Evolutionary conservation across 495 filamentous ascomycete genomes (phyloP).

Genomic region (Terfezia boudieri): DNA sequence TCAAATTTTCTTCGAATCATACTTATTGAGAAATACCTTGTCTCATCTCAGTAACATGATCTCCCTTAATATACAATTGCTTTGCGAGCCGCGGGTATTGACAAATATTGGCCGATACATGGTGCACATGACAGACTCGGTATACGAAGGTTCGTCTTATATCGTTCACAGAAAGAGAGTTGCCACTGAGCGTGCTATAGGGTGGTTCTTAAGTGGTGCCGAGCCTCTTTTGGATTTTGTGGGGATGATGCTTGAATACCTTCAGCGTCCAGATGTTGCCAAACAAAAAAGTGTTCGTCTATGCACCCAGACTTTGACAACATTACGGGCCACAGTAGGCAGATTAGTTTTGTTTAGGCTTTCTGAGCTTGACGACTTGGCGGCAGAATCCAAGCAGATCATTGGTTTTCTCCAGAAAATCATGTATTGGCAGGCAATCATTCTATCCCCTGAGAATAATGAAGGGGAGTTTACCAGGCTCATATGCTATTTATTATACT

Average conservation of each 20-base stretch:
- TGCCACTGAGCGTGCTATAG: background rate
- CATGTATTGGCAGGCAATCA: conserved; percentile 82
- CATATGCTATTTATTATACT: conserved; percentile 77
- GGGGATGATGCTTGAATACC: conserved; percentile 64
- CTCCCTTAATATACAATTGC: conserved; percentile 41
- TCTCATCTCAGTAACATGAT: conserved; percentile 45
- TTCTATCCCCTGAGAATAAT: conserved; percentile 50
- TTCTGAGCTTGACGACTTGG: conserved; percentile 53
- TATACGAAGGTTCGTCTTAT: conserved; percentile 49
- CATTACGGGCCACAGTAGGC: conserved; percentile 52
- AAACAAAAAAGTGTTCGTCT: conserved; percentile 65
- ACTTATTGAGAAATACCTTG: conserved; percentile 53
- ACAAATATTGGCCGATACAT: conserved; percentile 66
- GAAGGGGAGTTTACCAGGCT: conserved; percentile 59
- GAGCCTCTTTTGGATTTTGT: conserved; percentile 64
- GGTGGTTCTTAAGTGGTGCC: conserved; percentile 55
- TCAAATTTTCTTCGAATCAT: conserved; percentile 85
- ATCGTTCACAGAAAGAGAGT: background rate
- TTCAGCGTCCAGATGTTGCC: conserved; percentile 66
- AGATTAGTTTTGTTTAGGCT: conserved; percentile 55
- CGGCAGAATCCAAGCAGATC: conserved; percentile 33
- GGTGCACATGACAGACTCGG: conserved; percentile 59
- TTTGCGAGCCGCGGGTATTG: conserved; percentile 64
- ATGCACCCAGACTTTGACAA: conserved; percentile 55
- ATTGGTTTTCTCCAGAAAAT: conserved; percentile 55